Base-by-base conservation (phyloP, 257 asterid genomes). In the Solanum megistacrolobum region DNA sequence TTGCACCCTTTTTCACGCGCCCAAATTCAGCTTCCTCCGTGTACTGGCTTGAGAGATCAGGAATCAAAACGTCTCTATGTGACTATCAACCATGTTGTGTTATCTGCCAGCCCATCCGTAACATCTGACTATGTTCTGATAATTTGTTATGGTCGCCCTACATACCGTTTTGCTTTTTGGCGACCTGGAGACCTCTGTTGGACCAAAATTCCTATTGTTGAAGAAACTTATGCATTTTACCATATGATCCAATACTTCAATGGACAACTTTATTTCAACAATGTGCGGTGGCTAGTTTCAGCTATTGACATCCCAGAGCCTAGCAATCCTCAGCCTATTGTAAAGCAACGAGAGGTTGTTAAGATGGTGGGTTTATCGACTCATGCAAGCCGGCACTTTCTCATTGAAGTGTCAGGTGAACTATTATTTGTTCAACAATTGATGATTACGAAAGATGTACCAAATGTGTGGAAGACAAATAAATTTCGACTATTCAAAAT, bases 311-410 rank as follows among this genome's bases (percentile, higher is more conserved):
- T 75, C 29, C 20, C 83, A 38, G 58, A 25, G 58, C 58, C 52
- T 75, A 75, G 21, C 9, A 38, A 36, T 38, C 11, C 55, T 75
- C 83, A 23, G 32, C 83, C 23, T 23, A 20, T 78, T 78, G 84
- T 68, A 27, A 12, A 68, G 4, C 41, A 21, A 14, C 52, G 48
- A 5, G 83, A 75, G 31, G 20, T 75, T 75, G 20, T 35, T 35
- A 5, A 5, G 31, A 10, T 75, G 9, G 5, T 5, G 29, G 48
- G 39, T 75, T 2, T 38, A 38, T 36, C 27, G 10, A 29, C 3
- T 75, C 4, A 5, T 0, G 0, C 6, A 36, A 23, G 0, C 20
- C 55, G 0, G 10, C 0, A 0, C 31, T 23, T 39, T 38, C 83
- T 75, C 27, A 46, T 75, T 75, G 32, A 75, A 38, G 58, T 36